Conservation (phyloP, 2,329 filamentous ascomycete genomes). For the Monosporascus sp. region DNA sequence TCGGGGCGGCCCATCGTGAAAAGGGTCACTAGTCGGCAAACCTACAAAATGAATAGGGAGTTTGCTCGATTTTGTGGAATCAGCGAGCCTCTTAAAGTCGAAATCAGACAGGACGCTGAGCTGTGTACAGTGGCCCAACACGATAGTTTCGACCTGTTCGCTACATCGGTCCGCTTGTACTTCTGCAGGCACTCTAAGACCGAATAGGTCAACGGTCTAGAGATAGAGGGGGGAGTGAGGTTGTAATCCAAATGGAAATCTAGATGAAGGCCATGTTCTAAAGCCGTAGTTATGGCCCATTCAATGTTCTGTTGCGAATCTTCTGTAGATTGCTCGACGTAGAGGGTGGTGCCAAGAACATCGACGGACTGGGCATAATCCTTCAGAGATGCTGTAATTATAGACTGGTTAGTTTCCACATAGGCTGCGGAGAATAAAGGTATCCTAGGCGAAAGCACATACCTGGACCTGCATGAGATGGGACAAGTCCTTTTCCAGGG, state of each 20-base stretch:
- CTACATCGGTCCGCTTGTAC: constrained; percentile 40
- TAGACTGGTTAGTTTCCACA: constrained; percentile 45
- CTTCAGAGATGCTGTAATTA: constrained; percentile 32
- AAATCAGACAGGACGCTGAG: constrained; percentile 49
- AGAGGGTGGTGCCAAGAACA: constrained; percentile 63
- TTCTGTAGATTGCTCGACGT: constrained; percentile 53
- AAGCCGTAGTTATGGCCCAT: constrained; percentile 55
- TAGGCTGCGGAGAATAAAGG: constrained; percentile 54
- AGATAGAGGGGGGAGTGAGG: constrained; percentile 36
- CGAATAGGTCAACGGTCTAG: constrained; percentile 46
- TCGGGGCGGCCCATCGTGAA: constrained; percentile 60
- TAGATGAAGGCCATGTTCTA: constrained; percentile 48
- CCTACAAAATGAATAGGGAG: constrained; percentile 64
- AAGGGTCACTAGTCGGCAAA: constrained; percentile 62
- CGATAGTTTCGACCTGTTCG: constrained; percentile 41
- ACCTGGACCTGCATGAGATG: constrained; percentile 57
- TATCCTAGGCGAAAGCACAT: constrained; percentile 66
- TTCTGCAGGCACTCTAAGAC: constrained; percentile 47
- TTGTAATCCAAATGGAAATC: constrained; percentile 72
- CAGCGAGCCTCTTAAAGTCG: constrained; percentile 45
- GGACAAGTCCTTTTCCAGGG: constrained; percentile 49
- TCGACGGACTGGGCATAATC: constrained; percentile 38
- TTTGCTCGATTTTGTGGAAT: constrained; percentile 37
- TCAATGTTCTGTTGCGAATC: constrained; percentile 52
- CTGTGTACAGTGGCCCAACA: constrained; percentile 65